A percentile compares a stretch with the other conserved stretches of the same genome.
These are phyloP conservation scores for Bombardia bombarda DNA, from an alignment of 495 filamentous ascomycete genomes.

Conservation along the genomic window DNA sequence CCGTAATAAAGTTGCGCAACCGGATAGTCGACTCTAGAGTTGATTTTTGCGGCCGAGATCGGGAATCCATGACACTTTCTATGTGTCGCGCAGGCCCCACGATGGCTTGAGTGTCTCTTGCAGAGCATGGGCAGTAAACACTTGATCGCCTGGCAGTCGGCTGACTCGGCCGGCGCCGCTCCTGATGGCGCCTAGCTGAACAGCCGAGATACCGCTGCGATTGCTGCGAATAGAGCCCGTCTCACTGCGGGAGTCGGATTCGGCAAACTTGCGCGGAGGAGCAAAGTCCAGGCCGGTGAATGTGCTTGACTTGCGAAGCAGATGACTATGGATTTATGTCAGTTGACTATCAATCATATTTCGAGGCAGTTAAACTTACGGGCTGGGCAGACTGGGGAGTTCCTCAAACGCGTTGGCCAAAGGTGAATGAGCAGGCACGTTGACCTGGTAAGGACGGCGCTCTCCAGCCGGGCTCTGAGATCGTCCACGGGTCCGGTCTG, in stretches of 20 bases:
- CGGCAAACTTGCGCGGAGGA: constrained; percentile 80
- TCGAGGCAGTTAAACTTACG: constrained; percentile 57
- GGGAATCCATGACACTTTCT: no score
- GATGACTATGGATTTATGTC: constrained; percentile 48
- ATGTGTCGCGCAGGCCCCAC: constrained; percentile 58
- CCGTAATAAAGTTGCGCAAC: no score
- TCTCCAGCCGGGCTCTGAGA: constrained; percentile 78
- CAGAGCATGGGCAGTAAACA: constrained; percentile 74
- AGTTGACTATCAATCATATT: neutral
- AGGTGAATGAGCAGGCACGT: constrained; percentile 63
- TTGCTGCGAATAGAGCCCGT: constrained; percentile 85
- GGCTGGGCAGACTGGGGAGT: constrained; percentile 74
- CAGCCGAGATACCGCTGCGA: constrained; percentile 65
- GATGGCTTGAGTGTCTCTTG: constrained; percentile 61
- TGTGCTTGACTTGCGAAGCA: constrained; percentile 79
- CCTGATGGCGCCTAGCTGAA: constrained; percentile 70
- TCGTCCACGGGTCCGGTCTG: constrained; percentile 60
- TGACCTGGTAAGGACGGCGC: constrained; percentile 61
- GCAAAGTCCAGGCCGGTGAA: constrained; percentile 92
- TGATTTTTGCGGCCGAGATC: no score
- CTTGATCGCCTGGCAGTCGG: constrained; percentile 70
- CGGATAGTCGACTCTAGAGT: no score
- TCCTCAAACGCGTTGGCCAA: constrained; percentile 82
- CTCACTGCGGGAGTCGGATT: constrained; percentile 65
- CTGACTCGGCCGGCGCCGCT: constrained; percentile 86